Conservation (phyloP, 176 grass and related monocot genomes). For the Puya raimondii region DNA sequence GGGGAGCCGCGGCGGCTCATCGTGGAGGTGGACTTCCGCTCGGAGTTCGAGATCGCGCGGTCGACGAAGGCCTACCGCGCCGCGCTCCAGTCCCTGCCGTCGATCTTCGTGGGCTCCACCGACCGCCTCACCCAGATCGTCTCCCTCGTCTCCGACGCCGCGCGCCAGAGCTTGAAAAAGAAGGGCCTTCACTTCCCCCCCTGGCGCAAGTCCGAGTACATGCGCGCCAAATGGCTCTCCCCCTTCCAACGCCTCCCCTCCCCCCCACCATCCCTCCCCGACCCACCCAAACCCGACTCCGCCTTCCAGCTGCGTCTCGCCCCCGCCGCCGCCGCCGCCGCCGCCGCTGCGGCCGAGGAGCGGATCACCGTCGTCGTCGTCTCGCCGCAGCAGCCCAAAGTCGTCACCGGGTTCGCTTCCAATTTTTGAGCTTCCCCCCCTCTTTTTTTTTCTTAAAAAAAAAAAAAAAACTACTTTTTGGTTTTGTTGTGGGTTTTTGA, state of each 20-base stretch:
- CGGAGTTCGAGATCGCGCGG: constrained; percentile 83
- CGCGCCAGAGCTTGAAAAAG: constrained; percentile 71
- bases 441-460: too few species aligned
- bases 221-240: constrained; percentile 37
- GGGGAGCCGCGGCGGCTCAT: constrained; percentile 29
- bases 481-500: too few species aligned
- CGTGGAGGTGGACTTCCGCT: constrained; percentile 79
- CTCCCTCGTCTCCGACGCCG: constrained; percentile 48
- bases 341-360: not conserved
- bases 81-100: constrained; percentile 63
- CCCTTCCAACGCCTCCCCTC: constrained; percentile 5
- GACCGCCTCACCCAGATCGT: constrained; percentile 69
- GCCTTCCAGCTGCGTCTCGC: too few species aligned
- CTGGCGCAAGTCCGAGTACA: constrained; percentile 41
- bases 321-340: not conserved
- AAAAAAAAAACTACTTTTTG: too few species aligned
- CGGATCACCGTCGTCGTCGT: not conserved
- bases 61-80: constrained; percentile 65
- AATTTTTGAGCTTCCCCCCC: not conserved
- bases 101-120: constrained; percentile 58
- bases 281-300: not conserved
- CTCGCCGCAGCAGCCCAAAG: not conserved
- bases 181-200: constrained; percentile 74
- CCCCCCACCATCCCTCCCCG: not conserved
- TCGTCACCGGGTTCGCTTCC: not conserved